Percentiles rank a stretch among this genome's conserved stretches.
phyloP scores from a whole-genome alignment of 768 basidiomycete genomes.

The Pisolithus tinctorius region DNA sequence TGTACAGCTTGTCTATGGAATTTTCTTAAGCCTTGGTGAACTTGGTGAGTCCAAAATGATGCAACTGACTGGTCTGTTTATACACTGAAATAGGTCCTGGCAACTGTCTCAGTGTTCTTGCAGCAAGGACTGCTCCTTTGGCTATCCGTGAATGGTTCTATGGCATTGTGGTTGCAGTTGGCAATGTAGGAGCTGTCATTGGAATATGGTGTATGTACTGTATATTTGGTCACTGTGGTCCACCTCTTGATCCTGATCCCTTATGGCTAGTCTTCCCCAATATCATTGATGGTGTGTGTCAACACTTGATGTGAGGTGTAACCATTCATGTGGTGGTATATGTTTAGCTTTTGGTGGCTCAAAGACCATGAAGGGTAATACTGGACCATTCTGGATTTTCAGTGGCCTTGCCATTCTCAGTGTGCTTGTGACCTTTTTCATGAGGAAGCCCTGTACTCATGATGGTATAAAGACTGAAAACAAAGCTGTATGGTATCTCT shows the following conservation, averaged over 20 bases:
- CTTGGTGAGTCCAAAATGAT: constrained; percentile 41
- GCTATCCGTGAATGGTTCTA: too few relatives aligned
- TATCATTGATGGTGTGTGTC: too few relatives aligned
- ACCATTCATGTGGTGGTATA: too few relatives aligned
- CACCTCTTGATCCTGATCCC: too few relatives aligned
- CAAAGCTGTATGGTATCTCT: constrained; percentile 37
- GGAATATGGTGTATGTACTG: too few relatives aligned
- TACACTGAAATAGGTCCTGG: too few relatives aligned
- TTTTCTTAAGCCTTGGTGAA: constrained; percentile 88
- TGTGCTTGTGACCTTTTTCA: constrained; percentile 63
- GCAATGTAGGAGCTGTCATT: too few relatives aligned
- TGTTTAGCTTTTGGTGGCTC: constrained; percentile 62
- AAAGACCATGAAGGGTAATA: constrained; percentile 49
- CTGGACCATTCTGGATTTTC: constrained; percentile 86
- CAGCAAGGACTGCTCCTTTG: too few relatives aligned
- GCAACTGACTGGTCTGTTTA: background rate
- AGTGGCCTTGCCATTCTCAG: constrained; percentile 78
- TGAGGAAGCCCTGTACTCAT: constrained; percentile 64
- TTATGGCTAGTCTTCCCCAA: too few relatives aligned
- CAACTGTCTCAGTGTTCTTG: constrained; percentile 82
- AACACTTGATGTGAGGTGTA: too few relatives aligned
- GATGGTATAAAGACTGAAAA: constrained; percentile 83
- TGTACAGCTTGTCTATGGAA: constrained; percentile 71
- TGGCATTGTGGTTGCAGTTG: too few relatives aligned
- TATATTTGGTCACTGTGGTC: too few relatives aligned